Evolutionary conservation across 257 asterid genomes (phyloP).

Genomic region (Scutellaria baicalensis): DNA sequence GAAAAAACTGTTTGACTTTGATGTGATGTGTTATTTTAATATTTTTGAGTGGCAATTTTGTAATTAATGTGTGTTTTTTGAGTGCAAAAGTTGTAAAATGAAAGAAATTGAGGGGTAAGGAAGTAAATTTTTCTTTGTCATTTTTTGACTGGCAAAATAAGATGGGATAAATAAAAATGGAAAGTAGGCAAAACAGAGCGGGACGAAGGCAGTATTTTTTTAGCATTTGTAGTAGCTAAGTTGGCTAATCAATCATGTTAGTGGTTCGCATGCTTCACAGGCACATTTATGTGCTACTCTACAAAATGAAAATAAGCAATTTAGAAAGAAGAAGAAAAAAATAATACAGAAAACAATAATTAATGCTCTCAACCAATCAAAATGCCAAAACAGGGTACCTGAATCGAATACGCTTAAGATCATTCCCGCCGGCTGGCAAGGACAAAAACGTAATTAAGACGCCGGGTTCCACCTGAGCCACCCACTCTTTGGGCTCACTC

Average conservation of each 20-base stretch:
- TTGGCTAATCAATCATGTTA: neutral
- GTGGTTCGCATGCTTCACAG: slow-evolving; percentile 15
- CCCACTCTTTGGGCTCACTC: slow-evolving; percentile 97
- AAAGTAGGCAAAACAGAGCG: too few species aligned
- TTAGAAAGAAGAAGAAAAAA: neutral
- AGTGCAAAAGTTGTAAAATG: too few species aligned
- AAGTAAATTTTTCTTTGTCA: too few species aligned
- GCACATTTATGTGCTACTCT: neutral
- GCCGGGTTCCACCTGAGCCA: slow-evolving; percentile 97
- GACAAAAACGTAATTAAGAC: slow-evolving; percentile 90
- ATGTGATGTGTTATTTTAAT: too few species aligned
- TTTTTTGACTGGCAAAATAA: too few species aligned
- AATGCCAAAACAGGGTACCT: slow-evolving; percentile 42
- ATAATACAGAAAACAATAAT: neutral
- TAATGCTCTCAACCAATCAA: neutral
- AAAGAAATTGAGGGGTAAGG: too few species aligned
- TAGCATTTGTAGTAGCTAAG: neutral
- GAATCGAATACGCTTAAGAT: slow-evolving; percentile 92
- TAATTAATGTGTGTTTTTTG: too few species aligned
- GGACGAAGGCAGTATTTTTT: neutral
- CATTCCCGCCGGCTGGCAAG: slow-evolving; percentile 90
- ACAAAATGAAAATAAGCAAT: neutral
- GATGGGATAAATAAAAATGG: too few species aligned
- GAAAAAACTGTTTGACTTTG: too few species aligned
- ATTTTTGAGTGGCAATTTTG: too few species aligned